Percentiles rank a stretch among this genome's conserved stretches.
Conservation (phyloP, 352 stramenopile species). For the Pythium sukuiense region DNA sequence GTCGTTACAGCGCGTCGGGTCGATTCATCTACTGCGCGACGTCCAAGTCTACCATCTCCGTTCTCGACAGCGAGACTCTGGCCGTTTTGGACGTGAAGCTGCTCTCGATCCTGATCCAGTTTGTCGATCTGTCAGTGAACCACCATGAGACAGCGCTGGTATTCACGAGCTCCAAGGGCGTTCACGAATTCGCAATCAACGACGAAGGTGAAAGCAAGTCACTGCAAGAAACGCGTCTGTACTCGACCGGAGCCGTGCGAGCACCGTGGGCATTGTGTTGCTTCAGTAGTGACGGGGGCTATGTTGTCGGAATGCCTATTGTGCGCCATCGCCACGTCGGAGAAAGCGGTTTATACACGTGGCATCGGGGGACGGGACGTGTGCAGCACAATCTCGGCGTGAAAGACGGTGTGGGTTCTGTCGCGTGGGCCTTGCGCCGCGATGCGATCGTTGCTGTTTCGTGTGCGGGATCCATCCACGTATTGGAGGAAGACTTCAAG, state of each 20-base stretch:
- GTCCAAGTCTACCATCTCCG: constrained; percentile 62
- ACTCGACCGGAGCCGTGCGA: constrained; percentile 66
- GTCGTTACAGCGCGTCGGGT: constrained; percentile 50
- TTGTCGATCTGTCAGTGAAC: constrained; percentile 65
- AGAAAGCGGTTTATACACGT: constrained; percentile 81
- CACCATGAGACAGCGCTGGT: constrained; percentile 48
- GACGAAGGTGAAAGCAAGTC: background rate
- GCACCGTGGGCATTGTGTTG: constrained; percentile 73
- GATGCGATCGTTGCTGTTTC: constrained; percentile 68
- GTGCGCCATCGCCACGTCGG: constrained; percentile 80
- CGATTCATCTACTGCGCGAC: constrained; percentile 68
- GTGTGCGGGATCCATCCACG: constrained; percentile 60
- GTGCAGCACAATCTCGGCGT: constrained; percentile 75
- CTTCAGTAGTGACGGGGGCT: constrained; percentile 65
- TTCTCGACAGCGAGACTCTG: constrained; percentile 55
- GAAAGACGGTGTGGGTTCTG: constrained; percentile 65
- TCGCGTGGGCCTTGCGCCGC: constrained; percentile 57
- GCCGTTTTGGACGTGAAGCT: constrained; percentile 47
- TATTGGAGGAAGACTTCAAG: constrained; percentile 73
- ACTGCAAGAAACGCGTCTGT: constrained; percentile 50
- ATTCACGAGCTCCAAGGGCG: constrained; percentile 71
- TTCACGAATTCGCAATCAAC: constrained; percentile 58
- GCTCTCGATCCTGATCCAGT: constrained; percentile 59
- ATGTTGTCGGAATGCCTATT: constrained; percentile 71
- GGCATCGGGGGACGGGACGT: constrained; percentile 49